These are phyloP conservation scores for Calonectria ilicicola DNA, from an alignment of 2,329 filamentous ascomycete species.

Conservation along the genomic window DNA sequence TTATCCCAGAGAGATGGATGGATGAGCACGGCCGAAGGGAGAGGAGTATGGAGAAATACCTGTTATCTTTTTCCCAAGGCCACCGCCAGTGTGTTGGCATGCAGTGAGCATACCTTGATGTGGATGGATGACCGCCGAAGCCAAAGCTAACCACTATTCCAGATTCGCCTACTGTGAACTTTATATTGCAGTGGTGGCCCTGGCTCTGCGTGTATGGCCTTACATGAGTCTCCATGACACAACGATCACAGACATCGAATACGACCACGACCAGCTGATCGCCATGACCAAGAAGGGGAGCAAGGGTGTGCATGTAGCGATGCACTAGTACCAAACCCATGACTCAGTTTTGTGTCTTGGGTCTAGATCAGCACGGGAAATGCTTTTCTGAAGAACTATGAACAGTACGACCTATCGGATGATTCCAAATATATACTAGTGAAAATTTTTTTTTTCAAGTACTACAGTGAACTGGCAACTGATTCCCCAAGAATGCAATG, in stretches of 20 bases:
- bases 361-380: not conserved
- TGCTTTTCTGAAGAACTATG: not conserved
- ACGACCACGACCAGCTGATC: constrained; percentile 21
- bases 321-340: not conserved
- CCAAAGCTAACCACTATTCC: constrained; percentile 5
- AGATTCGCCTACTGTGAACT: constrained; percentile 43
- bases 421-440: not conserved
- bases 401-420: not conserved
- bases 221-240: constrained; percentile 7
- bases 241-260: constrained; percentile 13
- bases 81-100: constrained; percentile 51
- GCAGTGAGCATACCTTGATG: constrained; percentile 16
- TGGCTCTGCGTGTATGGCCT: constrained; percentile 36
- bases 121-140: not conserved
- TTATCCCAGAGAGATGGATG: constrained; percentile 53
- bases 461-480: not conserved
- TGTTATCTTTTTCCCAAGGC: constrained; percentile 54
- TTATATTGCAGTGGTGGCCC: constrained; percentile 33
- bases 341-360: not conserved
- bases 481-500: not conserved
- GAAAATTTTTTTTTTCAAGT: not conserved
- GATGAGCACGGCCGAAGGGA: constrained; percentile 40
- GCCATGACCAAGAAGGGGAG: constrained; percentile 16
- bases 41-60: constrained; percentile 43
- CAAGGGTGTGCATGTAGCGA: constrained; percentile 2